Conservation (phyloP, 768 basidiomycete species). For the Strobilomyces echinocephalus region DNA sequence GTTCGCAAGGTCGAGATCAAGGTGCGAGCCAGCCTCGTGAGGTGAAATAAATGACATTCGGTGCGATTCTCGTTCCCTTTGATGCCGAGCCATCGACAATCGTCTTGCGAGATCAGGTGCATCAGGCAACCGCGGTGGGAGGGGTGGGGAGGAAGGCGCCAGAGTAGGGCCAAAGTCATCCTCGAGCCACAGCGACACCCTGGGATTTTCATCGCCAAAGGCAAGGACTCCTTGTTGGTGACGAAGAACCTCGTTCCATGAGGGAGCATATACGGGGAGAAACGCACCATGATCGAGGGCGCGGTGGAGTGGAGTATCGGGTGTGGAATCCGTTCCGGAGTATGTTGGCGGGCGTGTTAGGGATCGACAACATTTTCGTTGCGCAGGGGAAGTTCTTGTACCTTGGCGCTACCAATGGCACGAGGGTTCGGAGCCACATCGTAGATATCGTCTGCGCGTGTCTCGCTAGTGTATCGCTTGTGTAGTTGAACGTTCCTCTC, state of each 20-base stretch:
- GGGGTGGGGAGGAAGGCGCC: constrained; percentile 67
- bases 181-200: constrained; percentile 93
- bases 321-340: constrained; percentile 99
- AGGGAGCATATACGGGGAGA: constrained; percentile 97
- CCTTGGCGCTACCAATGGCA: constrained; percentile 96
- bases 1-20: constrained; percentile 11
- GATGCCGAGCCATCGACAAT: background rate
- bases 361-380: constrained; percentile 91
- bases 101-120: constrained; percentile 34
- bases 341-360: constrained; percentile 94
- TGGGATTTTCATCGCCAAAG: constrained; percentile 95
- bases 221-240: constrained; percentile 95
- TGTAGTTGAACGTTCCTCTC: background rate
- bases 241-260: constrained; percentile 98
- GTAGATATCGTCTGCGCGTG: constrained; percentile 90
- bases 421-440: constrained; percentile 90
- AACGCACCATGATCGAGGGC: constrained; percentile 83
- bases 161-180: constrained; percentile 79
- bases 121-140: constrained; percentile 73
- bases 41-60: constrained; percentile 32
- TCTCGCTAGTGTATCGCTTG: background rate
- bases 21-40: constrained; percentile 11
- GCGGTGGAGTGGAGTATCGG: constrained; percentile 84
- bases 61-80: background rate
- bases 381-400: constrained; percentile 96